phyloP scores from a whole-genome alignment of 352 stramenopile genomes.

The Pythium aristosporum region DNA sequence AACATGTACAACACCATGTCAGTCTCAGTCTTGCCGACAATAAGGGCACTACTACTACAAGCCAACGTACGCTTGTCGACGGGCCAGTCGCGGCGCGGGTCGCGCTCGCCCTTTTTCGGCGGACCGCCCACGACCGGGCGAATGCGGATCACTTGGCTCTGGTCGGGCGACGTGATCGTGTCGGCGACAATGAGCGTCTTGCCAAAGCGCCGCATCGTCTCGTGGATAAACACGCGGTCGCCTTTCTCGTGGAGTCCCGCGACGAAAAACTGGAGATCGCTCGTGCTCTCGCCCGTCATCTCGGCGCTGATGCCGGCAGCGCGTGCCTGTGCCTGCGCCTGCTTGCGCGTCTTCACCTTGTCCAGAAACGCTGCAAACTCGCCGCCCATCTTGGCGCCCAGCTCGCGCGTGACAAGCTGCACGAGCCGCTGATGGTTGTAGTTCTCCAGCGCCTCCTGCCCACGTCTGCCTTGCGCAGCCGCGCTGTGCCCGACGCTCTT shows the following conservation, averaged over 20 bases:
- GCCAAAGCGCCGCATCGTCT: conserved; percentile 84
- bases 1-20: background rate
- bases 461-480: conserved; percentile 12
- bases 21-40: background rate
- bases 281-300: conserved; percentile 11
- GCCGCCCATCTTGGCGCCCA: conserved; percentile 62
- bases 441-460: conserved; percentile 35
- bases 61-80: conserved; percentile 41
- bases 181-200: conserved; percentile 82
- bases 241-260: conserved; percentile 84
- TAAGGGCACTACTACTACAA: background rate
- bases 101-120: conserved; percentile 52
- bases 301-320: conserved; percentile 3
- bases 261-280: conserved; percentile 72
- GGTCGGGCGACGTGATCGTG: conserved; percentile 83
- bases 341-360: conserved; percentile 46
- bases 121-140: conserved; percentile 38
- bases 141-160: conserved; percentile 73
- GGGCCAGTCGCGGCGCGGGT: conserved; percentile 63
- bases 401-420: conserved; percentile 55
- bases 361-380: conserved; percentile 77
- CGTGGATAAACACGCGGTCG: conserved; percentile 87
- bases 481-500: conserved; percentile 11
- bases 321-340: conserved; percentile 13
- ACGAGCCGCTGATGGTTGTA: conserved; percentile 55